These are phyloP conservation scores for Senecio squalidus DNA, from an alignment of 140 eudicot genomes.

Conservation along the genomic window DNA sequence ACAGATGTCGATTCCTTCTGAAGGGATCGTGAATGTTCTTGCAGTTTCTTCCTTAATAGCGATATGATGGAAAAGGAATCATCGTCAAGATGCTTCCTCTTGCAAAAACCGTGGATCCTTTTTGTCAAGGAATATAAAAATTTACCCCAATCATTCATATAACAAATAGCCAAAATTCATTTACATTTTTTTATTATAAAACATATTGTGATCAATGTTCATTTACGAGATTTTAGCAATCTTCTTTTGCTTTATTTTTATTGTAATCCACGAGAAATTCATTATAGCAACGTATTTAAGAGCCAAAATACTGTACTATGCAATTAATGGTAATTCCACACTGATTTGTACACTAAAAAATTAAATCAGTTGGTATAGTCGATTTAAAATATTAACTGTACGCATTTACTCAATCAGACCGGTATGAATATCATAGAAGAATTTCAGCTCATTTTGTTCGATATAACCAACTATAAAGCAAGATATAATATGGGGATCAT, in stretches of 20 bases:
- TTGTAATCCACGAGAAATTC: not conserved
- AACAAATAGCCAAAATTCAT: slow-evolving; percentile 2
- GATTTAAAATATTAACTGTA: not conserved
- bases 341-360: too few species aligned
- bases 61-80: slow-evolving; percentile 42
- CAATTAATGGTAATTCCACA: too few species aligned
- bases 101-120: slow-evolving; percentile 42
- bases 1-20: slow-evolving; percentile 34
- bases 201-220: not conserved
- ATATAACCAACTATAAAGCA: not conserved
- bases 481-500: not conserved
- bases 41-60: slow-evolving; percentile 50
- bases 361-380: not conserved
- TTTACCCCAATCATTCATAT: slow-evolving; percentile 4
- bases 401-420: not conserved
- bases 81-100: slow-evolving; percentile 34
- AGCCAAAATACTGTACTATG: not conserved
- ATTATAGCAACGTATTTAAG: not conserved
- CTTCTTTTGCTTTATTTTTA: too few species aligned
- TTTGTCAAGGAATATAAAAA: slow-evolving; percentile 44
- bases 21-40: slow-evolving; percentile 34
- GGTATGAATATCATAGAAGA: not conserved
- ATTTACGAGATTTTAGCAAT: not conserved
- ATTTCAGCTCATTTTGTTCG: not conserved
- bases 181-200: not conserved